Evolutionary conservation across 108 stramenopile genomes (phyloP).

Genomic region (Schizochytrium sp.): DNA sequence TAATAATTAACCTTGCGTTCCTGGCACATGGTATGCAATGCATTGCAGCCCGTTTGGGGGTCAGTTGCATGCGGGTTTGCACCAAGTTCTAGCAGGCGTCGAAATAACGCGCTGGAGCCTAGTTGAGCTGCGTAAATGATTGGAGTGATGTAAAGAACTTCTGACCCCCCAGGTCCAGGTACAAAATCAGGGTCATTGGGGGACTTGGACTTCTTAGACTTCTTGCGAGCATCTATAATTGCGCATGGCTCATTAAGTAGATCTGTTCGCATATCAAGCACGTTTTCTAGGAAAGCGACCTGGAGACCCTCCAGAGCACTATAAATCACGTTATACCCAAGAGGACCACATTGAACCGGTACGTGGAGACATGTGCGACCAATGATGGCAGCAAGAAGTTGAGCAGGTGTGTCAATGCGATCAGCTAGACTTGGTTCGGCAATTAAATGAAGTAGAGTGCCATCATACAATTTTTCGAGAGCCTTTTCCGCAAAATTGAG

Average conservation of each 20-base stretch:
- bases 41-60: neutral
- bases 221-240: neutral
- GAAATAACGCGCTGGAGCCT: neutral
- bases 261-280: neutral
- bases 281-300: neutral
- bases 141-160: neutral
- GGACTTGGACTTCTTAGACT: neutral
- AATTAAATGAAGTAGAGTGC: neutral
- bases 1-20: too few relatives aligned
- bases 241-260: slow-evolving; percentile 22
- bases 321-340: neutral
- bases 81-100: slow-evolving; percentile 23
- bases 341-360: neutral
- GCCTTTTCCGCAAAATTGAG: neutral
- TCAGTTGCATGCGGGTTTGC: neutral
- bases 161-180: neutral
- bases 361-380: neutral
- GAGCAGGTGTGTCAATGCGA: neutral
- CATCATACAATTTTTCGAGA: neutral
- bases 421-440: slow-evolving; percentile 8
- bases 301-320: neutral
- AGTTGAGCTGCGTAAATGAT: neutral
- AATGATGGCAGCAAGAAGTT: neutral
- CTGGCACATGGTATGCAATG: neutral
- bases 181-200: neutral